These are phyloP conservation scores for Pulveroboletus sp. DNA, from an alignment of 768 basidiomycete species.

Conservation along the genomic window DNA sequence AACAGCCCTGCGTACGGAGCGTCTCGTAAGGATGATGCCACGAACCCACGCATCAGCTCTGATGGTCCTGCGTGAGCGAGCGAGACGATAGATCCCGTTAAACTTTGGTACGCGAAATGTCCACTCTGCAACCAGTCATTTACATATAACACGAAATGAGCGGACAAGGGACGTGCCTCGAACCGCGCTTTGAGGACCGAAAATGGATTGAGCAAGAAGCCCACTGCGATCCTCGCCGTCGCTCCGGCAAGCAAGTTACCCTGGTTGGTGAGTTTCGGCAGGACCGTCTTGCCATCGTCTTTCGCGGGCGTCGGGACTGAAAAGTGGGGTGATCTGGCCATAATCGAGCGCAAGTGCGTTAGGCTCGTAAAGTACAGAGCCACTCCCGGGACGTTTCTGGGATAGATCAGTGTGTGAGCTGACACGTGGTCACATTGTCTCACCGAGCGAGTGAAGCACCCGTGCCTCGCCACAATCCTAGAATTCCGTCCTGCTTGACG, in stretches of 20 bases:
- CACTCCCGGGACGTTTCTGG: conserved; percentile 88
- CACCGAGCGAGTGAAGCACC: conserved; percentile 72
- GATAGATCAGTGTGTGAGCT: conserved; percentile 1
- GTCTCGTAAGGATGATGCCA: conserved; percentile 87
- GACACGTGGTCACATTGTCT: conserved; percentile 2
- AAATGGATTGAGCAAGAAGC: conserved; percentile 84
- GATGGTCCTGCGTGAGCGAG: conserved; percentile 69
- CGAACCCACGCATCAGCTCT: conserved; percentile 80
- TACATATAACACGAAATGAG: neutral
- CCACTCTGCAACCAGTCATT: conserved; percentile 53
- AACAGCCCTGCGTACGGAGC: conserved; percentile 94
- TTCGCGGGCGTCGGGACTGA: conserved; percentile 27
- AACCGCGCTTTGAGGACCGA: conserved; percentile 89
- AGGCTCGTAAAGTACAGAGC: conserved; percentile 88
- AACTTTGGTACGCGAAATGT: conserved; percentile 64
- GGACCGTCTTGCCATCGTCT: conserved; percentile 42
- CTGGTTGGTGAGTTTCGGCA: conserved; percentile 65
- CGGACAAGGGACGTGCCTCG: conserved; percentile 61
- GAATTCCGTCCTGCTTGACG: conserved; percentile 55
- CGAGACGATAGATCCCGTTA: conserved; percentile 54
- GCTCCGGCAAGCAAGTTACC: conserved; percentile 90
- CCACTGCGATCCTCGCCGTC: conserved; percentile 72
- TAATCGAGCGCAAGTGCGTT: conserved; percentile 71
- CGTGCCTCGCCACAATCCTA: conserved; percentile 88
- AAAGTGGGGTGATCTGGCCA: conserved; percentile 75